Percentiles rank a stretch among this genome's conserved stretches.
phyloP scores from a whole-genome alignment of 192 early-diverging fungal genomes.

The Chytriomyces sp. region DNA sequence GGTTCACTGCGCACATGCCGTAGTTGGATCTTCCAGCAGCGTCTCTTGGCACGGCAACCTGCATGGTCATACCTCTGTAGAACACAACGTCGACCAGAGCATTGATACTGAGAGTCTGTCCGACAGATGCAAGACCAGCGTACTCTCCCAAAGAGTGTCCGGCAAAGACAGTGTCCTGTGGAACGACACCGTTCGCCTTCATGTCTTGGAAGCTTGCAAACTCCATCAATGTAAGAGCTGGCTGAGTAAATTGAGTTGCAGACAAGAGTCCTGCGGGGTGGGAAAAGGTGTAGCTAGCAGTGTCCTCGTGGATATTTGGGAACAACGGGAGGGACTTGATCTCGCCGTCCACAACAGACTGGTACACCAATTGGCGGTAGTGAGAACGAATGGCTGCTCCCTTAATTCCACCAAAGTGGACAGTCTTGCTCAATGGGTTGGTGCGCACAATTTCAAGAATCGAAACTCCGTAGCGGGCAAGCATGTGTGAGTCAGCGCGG shows the following conservation, averaged over 20 bases:
- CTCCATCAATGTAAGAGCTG: constrained; percentile 87
- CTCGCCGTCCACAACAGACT: constrained; percentile 77
- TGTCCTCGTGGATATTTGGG: constrained; percentile 78
- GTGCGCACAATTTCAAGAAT: constrained; percentile 87
- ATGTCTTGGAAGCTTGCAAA: constrained; percentile 90
- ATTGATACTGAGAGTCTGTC: constrained; percentile 84
- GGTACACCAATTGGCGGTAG: constrained; percentile 92
- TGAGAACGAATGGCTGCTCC: constrained; percentile 80
- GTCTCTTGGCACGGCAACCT: constrained; percentile 87
- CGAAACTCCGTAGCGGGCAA: constrained; percentile 84
- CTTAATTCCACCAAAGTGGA: constrained; percentile 87
- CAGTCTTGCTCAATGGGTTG: constrained; percentile 82
- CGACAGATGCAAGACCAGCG: constrained; percentile 86
- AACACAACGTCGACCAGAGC: constrained; percentile 89
- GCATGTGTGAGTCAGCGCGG: constrained; percentile 85
- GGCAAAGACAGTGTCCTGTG: constrained; percentile 80
- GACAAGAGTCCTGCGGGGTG: constrained; percentile 84
- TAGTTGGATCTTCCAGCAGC: constrained; percentile 80
- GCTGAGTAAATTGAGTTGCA: constrained; percentile 96
- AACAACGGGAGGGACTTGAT: constrained; percentile 83
- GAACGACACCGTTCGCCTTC: constrained; percentile 85
- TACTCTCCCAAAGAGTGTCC: constrained; percentile 95
- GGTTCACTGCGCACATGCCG: constrained; percentile 95
- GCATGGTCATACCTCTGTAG: constrained; percentile 99
- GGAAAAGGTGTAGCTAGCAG: constrained; percentile 80